Conservation (phyloP, 495 filamentous ascomycete species). For the Lasiosphaeris hirsuta region DNA sequence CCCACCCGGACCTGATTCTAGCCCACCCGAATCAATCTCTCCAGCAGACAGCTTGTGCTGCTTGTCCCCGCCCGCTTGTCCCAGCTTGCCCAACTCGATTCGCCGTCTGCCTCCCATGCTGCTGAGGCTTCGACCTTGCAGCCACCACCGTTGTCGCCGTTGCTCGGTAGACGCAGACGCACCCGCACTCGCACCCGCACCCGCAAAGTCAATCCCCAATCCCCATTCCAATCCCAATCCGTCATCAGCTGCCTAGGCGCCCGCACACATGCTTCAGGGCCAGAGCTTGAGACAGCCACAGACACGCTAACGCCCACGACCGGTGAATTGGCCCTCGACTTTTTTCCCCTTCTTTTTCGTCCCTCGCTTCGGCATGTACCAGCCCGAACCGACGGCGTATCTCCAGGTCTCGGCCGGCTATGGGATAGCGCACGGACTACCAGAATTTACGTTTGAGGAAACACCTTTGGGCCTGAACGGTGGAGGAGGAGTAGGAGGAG, state of each 20-base stretch:
- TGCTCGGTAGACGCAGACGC: not conserved
- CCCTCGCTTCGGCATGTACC: constrained; percentile 46
- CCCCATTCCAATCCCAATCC: not conserved
- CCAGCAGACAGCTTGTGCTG: not conserved
- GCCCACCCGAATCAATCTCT: not conserved
- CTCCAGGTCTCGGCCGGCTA: constrained; percentile 37
- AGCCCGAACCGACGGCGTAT: constrained; percentile 50
- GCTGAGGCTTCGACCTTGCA: constrained; percentile 1
- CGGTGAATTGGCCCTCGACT: not conserved
- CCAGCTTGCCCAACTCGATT: not conserved
- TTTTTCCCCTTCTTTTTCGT: not conserved
- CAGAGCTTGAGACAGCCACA: not conserved
- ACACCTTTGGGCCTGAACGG: constrained; percentile 36
- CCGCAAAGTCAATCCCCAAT: not conserved
- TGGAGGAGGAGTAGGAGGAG: constrained; percentile 1
- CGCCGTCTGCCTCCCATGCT: constrained; percentile 9
- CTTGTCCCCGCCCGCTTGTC: too few relatives aligned
- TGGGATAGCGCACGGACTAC: constrained; percentile 35
- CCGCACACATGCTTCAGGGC: constrained; percentile 8
- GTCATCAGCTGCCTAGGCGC: not conserved
- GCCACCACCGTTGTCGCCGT: constrained; percentile 7
- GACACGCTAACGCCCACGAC: not conserved
- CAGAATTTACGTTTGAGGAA: constrained; percentile 44
- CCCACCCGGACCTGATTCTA: not conserved
- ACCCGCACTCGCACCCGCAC: too few relatives aligned